Evolutionary conservation across 2,329 filamentous ascomycete species (phyloP).

Genomic region (Fusarium nematophilum): DNA sequence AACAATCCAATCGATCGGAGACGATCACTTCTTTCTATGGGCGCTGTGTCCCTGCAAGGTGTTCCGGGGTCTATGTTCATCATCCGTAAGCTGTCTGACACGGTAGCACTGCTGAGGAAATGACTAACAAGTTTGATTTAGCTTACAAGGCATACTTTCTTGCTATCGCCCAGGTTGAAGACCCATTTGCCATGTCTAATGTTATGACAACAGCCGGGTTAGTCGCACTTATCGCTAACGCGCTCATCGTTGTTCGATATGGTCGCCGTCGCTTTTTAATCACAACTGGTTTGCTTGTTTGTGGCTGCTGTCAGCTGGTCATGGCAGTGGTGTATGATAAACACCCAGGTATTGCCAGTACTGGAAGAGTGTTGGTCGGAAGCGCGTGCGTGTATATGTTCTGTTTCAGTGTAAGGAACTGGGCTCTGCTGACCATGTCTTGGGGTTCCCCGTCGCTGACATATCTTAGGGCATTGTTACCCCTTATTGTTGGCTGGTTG

Average conservation of each 20-base stretch:
- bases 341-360: slow-evolving; percentile 19
- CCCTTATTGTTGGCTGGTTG: slow-evolving; percentile 39
- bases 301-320: slow-evolving; percentile 33
- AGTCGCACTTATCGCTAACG: slow-evolving; percentile 34
- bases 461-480: slow-evolving; percentile 33
- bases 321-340: slow-evolving; percentile 35
- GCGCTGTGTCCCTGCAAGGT: slow-evolving; percentile 32
- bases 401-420: slow-evolving; percentile 37
- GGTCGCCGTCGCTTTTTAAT: slow-evolving; percentile 31
- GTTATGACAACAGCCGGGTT: slow-evolving; percentile 36
- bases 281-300: slow-evolving; percentile 14
- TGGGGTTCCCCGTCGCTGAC: no score
- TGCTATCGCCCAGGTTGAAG: slow-evolving; percentile 36
- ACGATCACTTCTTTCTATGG: slow-evolving; percentile 31
- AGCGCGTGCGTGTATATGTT: slow-evolving; percentile 40
- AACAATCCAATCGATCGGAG: slow-evolving; percentile 30
- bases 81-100: slow-evolving; percentile 15
- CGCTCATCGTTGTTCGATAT: slow-evolving; percentile 34
- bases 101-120: accelerated
- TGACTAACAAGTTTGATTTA: slow-evolving; percentile 11
- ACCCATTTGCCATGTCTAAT: slow-evolving; percentile 40
- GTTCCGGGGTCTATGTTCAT: slow-evolving; percentile 41
- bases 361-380: slow-evolving; percentile 35
- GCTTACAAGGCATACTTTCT: slow-evolving; percentile 42
- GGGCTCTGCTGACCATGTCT: no score